phyloP scores from a whole-genome alignment of 2,329 filamentous ascomycete genomes.

The Biscogniauxia mediterranea region DNA sequence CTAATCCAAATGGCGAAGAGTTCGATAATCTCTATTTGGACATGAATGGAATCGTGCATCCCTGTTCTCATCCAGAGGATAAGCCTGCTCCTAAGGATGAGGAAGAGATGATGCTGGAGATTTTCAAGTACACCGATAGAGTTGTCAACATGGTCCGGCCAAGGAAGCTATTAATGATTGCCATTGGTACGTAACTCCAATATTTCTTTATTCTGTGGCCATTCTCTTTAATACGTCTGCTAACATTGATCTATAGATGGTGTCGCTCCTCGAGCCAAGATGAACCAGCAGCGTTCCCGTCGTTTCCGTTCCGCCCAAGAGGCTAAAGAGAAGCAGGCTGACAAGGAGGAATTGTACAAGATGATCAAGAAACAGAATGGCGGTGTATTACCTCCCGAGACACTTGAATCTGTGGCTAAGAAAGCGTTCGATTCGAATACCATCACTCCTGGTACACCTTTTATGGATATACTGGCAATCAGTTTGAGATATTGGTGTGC shows the following conservation, averaged over 20 bases:
- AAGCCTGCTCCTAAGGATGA: conserved; percentile 86
- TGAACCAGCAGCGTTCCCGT: conserved; percentile 98
- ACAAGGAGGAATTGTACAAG: conserved; percentile 85
- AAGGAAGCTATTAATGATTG: conserved; percentile 94
- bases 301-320: conserved; percentile 94
- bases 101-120: conserved; percentile 98
- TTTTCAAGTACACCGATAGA: conserved; percentile 98
- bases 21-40: conserved; percentile 97
- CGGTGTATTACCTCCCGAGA: conserved; percentile 60
- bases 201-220: conserved; percentile 1
- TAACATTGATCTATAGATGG: conserved; percentile 62
- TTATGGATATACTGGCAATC: conserved; percentile 92
- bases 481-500: conserved; percentile 95
- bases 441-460: conserved; percentile 95
- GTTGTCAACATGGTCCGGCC: conserved; percentile 98
- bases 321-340: conserved; percentile 87
- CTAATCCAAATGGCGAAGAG: conserved; percentile 96
- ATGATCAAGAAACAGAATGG: conserved; percentile 77
- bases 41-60: conserved; percentile 99
- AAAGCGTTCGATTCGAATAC: conserved; percentile 88
- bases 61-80: conserved; percentile 96
- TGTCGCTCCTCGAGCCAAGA: conserved; percentile 95
- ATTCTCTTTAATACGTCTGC: conserved; percentile 3
- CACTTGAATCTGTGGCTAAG: conserved; percentile 63
- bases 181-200: conserved; percentile 67